Conservation (phyloP, 768 basidiomycete genomes). For the Agaricus subrufescens region DNA sequence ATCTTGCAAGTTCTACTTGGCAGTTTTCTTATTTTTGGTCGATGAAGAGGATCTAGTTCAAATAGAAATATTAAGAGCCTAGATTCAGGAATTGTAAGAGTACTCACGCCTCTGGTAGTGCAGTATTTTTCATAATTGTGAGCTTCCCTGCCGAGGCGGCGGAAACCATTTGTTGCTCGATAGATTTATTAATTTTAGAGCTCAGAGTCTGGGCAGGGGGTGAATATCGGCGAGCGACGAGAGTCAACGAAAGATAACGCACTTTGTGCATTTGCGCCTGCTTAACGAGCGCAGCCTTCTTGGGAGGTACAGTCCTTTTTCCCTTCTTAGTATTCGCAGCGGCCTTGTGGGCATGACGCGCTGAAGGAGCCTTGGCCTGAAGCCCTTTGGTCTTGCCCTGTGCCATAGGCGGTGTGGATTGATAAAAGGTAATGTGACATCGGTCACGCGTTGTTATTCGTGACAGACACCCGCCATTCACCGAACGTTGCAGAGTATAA, state of each 20-base stretch:
- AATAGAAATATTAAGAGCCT: not conserved
- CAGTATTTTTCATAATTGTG: conserved; percentile 81
- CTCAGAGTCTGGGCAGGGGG: conserved; percentile 57
- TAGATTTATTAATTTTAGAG: conserved; percentile 88
- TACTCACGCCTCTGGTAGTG: conserved; percentile 37
- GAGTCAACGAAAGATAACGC: conserved; percentile 8
- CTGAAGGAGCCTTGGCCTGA: conserved; percentile 46
- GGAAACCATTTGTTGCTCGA: conserved; percentile 86
- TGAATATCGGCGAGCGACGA: not conserved
- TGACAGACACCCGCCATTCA: conserved; percentile 34
- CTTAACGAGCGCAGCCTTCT: conserved; percentile 69
- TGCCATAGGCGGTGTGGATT: conserved; percentile 45
- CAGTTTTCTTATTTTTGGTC: not conserved
- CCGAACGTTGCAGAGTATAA: conserved; percentile 26
- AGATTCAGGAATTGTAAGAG: not conserved
- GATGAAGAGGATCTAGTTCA: not conserved
- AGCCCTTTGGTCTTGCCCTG: conserved; percentile 88
- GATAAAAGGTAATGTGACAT: conserved; percentile 5
- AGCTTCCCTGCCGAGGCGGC: conserved; percentile 88
- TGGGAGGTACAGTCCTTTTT: conserved; percentile 71
- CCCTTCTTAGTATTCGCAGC: conserved; percentile 78
- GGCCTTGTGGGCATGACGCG: conserved; percentile 60
- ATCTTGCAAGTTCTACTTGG: not conserved
- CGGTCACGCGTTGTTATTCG: conserved; percentile 26
- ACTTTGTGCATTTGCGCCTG: conserved; percentile 80